Conservation (phyloP, 768 basidiomycete genomes). For the Tylopilus vinaceipallidus region DNA sequence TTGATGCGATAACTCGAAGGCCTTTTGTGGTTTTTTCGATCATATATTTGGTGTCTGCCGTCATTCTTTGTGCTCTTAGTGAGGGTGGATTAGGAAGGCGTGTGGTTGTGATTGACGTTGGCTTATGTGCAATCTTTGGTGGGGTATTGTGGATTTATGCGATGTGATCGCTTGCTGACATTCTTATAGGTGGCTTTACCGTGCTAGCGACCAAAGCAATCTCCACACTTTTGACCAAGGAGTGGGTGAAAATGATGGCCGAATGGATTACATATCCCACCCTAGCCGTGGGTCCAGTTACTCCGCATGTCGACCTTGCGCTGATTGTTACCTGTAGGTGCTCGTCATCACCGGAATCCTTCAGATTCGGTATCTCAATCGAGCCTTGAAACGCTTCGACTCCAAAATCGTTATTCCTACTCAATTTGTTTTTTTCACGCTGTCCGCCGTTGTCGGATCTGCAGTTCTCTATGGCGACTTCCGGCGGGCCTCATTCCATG, state of each 20-base stretch:
- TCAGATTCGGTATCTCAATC: conserved; percentile 82
- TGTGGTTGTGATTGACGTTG: conserved; percentile 83
- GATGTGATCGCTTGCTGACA: not conserved
- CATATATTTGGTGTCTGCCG: conserved; percentile 55
- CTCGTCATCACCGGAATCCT: conserved; percentile 71
- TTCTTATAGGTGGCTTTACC: conserved; percentile 77
- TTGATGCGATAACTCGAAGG: conserved; percentile 65
- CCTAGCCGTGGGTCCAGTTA: conserved; percentile 50
- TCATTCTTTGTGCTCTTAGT: conserved; percentile 65
- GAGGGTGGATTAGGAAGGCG: conserved; percentile 58
- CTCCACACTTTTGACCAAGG: conserved; percentile 77
- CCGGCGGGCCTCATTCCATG: conserved; percentile 73
- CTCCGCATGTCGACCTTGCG: not conserved
- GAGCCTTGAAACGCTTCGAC: conserved; percentile 91
- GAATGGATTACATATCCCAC: conserved; percentile 84
- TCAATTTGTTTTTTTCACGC: conserved; percentile 93
- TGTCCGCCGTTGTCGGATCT: conserved; percentile 90
- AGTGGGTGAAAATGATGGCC: conserved; percentile 74
- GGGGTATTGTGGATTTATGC: conserved; percentile 8
- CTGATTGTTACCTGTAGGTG: conserved; percentile 42
- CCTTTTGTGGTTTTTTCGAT: conserved; percentile 76
- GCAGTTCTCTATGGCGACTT: conserved; percentile 96
- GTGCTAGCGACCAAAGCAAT: conserved; percentile 92
- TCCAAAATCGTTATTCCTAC: conserved; percentile 93
- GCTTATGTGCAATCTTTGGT: conserved; percentile 86